phyloP scores from a whole-genome alignment of 805 yeast genomes.

The Candida maesae region DNA sequence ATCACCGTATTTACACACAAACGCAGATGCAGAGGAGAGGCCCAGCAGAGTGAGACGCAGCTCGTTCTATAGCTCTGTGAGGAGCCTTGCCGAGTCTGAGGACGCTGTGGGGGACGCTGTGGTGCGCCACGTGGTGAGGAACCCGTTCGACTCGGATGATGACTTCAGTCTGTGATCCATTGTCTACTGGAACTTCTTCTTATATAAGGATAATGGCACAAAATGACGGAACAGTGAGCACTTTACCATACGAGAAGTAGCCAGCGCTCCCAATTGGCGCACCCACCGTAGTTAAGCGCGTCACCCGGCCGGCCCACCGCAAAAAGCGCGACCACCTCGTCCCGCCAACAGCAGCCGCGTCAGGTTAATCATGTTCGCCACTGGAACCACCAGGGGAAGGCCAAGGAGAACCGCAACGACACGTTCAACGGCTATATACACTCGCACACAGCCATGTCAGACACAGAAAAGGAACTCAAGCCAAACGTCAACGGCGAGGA shows the following conservation, averaged over 20 bases:
- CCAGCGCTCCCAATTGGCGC: too few relatives aligned
- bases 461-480: constrained; percentile 32
- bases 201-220: too few relatives aligned
- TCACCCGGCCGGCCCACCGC: background rate
- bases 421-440: too few relatives aligned
- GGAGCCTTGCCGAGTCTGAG: background rate
- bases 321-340: background rate
- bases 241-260: too few relatives aligned
- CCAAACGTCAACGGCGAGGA: constrained; percentile 30
- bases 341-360: background rate
- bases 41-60: background rate
- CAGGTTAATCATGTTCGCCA: too few relatives aligned
- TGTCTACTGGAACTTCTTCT: too few relatives aligned
- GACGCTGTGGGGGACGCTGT: too few relatives aligned
- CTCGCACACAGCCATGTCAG: constrained; percentile 24
- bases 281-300: background rate
- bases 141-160: background rate
- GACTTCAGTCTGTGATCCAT: background rate
- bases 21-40: background rate
- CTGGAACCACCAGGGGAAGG: too few relatives aligned
- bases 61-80: constrained; percentile 2
- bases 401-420: too few relatives aligned
- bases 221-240: too few relatives aligned
- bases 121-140: too few relatives aligned
- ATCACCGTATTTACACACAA: background rate